A percentile compares a stretch with the other conserved stretches of the same genome.
phyloP scores from a whole-genome alignment of 73 alveolate species.

The Symbiodinium pilosum region DNA sequence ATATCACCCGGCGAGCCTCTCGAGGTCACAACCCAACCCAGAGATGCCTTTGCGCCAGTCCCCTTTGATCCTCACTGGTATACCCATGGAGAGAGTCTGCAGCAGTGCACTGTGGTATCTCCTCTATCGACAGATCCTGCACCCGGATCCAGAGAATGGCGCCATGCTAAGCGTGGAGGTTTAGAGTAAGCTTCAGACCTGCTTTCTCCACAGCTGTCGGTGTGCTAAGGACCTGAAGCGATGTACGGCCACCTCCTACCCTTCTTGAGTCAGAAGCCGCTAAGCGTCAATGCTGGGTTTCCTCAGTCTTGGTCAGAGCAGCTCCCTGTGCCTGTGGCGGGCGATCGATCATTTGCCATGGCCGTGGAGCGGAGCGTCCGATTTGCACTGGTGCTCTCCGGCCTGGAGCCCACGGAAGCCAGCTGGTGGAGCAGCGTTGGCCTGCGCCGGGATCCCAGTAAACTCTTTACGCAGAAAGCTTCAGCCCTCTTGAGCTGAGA shows the following conservation, averaged over 20 bases:
- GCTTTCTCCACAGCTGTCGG: too few species aligned
- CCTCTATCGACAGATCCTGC: conserved; percentile 45
- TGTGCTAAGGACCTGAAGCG: conserved; percentile 59
- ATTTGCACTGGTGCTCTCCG: conserved; percentile 47
- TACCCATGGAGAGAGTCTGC: neutral
- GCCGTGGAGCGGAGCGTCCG: conserved; percentile 65
- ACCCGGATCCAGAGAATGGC: conserved; percentile 84
- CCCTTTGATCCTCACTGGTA: conserved; percentile 21
- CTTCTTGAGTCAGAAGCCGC: conserved; percentile 41
- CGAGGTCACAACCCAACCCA: conserved; percentile 59
- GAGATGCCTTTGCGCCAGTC: conserved; percentile 76
- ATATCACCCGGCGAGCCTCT: conserved; percentile 76
- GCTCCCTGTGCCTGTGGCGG: conserved; percentile 57
- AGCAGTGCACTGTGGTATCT: conserved; percentile 65
- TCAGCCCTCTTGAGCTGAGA: neutral
- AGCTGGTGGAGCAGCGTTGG: conserved; percentile 72
- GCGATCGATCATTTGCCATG: conserved; percentile 43
- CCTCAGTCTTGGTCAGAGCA: conserved; percentile 47
- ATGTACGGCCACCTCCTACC: conserved; percentile 58
- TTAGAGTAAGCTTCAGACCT: too few species aligned
- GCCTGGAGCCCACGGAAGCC: conserved; percentile 36
- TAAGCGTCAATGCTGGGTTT: conserved; percentile 14
- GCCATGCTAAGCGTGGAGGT: neutral
- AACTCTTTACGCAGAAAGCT: neutral
- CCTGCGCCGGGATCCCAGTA: neutral